These are phyloP conservation scores for Sporodiniella umbellata DNA, from an alignment of 371 early-diverging fungal species.

Conservation along the genomic window DNA sequence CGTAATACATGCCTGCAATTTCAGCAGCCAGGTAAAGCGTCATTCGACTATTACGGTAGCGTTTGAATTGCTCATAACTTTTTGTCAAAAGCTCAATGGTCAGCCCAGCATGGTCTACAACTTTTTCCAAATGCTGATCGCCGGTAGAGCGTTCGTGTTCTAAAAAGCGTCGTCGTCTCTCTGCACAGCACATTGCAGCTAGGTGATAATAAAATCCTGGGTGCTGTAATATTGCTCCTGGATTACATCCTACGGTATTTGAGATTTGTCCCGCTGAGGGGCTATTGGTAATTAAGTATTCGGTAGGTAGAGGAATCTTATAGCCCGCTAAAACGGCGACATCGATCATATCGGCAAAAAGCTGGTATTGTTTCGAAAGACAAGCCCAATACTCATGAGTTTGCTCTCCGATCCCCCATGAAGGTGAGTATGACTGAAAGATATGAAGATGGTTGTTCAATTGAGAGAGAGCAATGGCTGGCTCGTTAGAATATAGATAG, in stretches of 20 bases:
- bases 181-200: constrained; percentile 77
- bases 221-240: constrained; percentile 73
- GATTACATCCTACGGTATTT: constrained; percentile 41
- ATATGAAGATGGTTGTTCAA: constrained; percentile 68
- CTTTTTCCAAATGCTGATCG: constrained; percentile 37
- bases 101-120: constrained; percentile 62
- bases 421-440: constrained; percentile 52
- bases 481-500: constrained; percentile 62
- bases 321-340: constrained; percentile 67
- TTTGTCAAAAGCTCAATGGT: constrained; percentile 83
- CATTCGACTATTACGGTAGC: constrained; percentile 70
- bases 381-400: constrained; percentile 86
- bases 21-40: constrained; percentile 83
- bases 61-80: constrained; percentile 86
- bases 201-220: constrained; percentile 82
- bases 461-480: constrained; percentile 65
- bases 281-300: constrained; percentile 22
- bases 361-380: constrained; percentile 71
- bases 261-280: constrained; percentile 19
- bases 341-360: constrained; percentile 78
- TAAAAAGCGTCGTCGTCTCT: constrained; percentile 59
- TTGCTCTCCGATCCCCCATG: constrained; percentile 57
- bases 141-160: constrained; percentile 35
- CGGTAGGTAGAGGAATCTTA: constrained; percentile 59
- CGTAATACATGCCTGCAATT: constrained; percentile 81